Evolutionary conservation across 2,329 filamentous ascomycete species (phyloP), one percentile per base, ranked within the genome.

Genomic region (Colletotrichum orbiculare): DNA sequence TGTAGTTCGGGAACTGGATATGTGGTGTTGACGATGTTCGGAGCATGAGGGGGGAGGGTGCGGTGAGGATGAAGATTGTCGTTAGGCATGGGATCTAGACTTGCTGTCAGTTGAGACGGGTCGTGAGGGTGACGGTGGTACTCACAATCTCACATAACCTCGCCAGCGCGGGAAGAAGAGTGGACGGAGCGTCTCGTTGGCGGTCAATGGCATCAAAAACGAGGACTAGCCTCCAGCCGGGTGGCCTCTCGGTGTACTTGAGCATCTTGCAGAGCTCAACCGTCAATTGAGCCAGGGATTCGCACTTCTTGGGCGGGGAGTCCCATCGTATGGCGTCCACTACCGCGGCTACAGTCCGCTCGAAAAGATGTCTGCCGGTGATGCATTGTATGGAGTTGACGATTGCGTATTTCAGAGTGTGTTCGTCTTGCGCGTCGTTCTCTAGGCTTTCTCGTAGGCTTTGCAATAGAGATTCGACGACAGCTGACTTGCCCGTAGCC

Each of bases 151-250:
- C 94, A 12, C 92, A 91, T 17, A 99, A 77, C 66, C 94, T 86
- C 25, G 91, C 92, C 67, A 99, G 79, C 11, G 92, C 94, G 38
- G 94, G 89, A 5, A 97, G 79, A 12, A 98, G 79, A 1, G 93
- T 97, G 3, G 88, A 85, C 6, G 91, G 88, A 6, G 91, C 88
- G 73, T 98, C 95, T 72, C 91, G 85, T 75, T 97, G 92, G 67
- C 85, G 87, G 75, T 98, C 95, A 62, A 98, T 90, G 10, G 89
- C 92, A 80, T 98, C 96, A 68, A 98, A 85, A 10, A 97, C 92
- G 63, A 98, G 78, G 8, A 95, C 89, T 71, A 97, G 94, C 68
- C 90, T 88, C 69, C 81, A 82, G 50, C 73, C 71, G 17, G 73
- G 70, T 43, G 77, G 75, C 8, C 74, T 70, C 7, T 71, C 63